Conservation (phyloP, 2,329 filamentous ascomycete genomes). For the Fusarium sp. region DNA sequence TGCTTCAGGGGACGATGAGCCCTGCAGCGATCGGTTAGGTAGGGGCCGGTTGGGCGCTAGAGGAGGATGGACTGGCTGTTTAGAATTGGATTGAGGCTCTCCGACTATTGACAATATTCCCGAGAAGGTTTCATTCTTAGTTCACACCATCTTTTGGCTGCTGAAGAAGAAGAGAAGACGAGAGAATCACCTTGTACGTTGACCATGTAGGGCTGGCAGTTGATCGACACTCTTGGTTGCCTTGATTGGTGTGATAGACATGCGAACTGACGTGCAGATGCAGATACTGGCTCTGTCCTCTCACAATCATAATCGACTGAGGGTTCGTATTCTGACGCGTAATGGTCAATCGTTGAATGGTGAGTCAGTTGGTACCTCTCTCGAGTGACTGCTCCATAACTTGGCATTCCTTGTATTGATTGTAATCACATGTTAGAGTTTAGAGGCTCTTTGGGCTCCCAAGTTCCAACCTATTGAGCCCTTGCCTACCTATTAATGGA, state of each 20-base stretch:
- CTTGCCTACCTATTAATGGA: background rate
- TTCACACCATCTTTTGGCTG: slow-evolving; percentile 7
- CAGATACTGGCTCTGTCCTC: slow-evolving; percentile 3
- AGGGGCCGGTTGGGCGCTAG: slow-evolving; percentile 1
- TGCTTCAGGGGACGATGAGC: slow-evolving; percentile 32
- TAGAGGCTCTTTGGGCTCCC: slow-evolving; percentile 23
- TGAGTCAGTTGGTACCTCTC: too few relatives aligned
- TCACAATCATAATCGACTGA: background rate
- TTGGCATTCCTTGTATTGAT: background rate
- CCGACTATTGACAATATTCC: background rate
- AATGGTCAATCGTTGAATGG: background rate
- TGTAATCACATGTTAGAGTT: slow-evolving; percentile 31
- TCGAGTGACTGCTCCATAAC: background rate
- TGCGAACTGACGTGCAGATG: slow-evolving; percentile 33
- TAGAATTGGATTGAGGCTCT: slow-evolving; percentile 11
- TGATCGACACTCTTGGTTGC: slow-evolving; percentile 28
- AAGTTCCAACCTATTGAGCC: slow-evolving; percentile 8
- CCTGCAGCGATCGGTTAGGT: slow-evolving; percentile 34
- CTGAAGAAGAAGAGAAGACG: background rate
- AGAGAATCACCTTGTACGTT: background rate
- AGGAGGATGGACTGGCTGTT: too few relatives aligned
- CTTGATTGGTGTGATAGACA: slow-evolving; percentile 2
- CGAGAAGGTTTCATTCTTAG: background rate
- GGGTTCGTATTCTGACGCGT: slow-evolving; percentile 28
- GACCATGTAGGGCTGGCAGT: slow-evolving; percentile 31